A percentile compares a stretch with the other conserved stretches of the same genome.
Evolutionary conservation across 2,329 filamentous ascomycete genomes (phyloP).

Genomic region (Chaetoscypha palmicola): DNA sequence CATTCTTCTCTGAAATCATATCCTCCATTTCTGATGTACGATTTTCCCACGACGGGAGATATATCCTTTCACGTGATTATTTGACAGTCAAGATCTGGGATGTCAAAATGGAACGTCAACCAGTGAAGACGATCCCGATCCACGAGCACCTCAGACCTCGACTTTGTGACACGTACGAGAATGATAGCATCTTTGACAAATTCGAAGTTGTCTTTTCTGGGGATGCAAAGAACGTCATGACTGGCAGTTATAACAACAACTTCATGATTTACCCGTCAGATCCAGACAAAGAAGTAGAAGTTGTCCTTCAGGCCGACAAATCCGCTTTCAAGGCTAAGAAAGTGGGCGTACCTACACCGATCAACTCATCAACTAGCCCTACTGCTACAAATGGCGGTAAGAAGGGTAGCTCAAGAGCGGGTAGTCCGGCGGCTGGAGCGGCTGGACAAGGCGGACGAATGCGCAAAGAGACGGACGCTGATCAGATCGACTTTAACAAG

Average conservation of each 20-base stretch:
- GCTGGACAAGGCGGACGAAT: slow-evolving; percentile 81
- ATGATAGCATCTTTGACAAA: slow-evolving; percentile 99
- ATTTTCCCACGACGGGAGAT: slow-evolving; percentile 92
- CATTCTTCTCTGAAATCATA: slow-evolving; percentile 99
- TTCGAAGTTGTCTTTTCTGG: slow-evolving; percentile 99
- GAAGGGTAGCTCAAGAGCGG: slow-evolving; percentile 82
- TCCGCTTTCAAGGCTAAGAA: slow-evolving; percentile 99
- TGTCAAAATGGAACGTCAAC: slow-evolving; percentile 97
- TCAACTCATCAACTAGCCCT: slow-evolving; percentile 74
- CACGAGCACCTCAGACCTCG: slow-evolving; percentile 93
- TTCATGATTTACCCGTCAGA: slow-evolving; percentile 99
- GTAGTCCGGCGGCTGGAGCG: slow-evolving; percentile 70
- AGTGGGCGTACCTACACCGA: slow-evolving; percentile 93
- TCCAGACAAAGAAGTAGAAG: slow-evolving; percentile 91
- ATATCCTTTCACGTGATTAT: slow-evolving; percentile 96
- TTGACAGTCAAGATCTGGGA: slow-evolving; percentile 99
- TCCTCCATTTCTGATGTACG: slow-evolving; percentile 98
- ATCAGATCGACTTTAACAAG: slow-evolving; percentile 99
- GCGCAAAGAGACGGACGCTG: slow-evolving; percentile 97
- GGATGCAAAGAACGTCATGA: slow-evolving; percentile 98
- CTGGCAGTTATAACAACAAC: slow-evolving; percentile 99
- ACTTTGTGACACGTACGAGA: slow-evolving; percentile 97
- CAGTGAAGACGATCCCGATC: slow-evolving; percentile 97
- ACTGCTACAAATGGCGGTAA: slow-evolving; percentile 66
- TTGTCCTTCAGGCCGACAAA: slow-evolving; percentile 96